Evolutionary conservation across 2,329 filamentous ascomycete genomes (phyloP).

Genomic region (Xylariales sp.): DNA sequence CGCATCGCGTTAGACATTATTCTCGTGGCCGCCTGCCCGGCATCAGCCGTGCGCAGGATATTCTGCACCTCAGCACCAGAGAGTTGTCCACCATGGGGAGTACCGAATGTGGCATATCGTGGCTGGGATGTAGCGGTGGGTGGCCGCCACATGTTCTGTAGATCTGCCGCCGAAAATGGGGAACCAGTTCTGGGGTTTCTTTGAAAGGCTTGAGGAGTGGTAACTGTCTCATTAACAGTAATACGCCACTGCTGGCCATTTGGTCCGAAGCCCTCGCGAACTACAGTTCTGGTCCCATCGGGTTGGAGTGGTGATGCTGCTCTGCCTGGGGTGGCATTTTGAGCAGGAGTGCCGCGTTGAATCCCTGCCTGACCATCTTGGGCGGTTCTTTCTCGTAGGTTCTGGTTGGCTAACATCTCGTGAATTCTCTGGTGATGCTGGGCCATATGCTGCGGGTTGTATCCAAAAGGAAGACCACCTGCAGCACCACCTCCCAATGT

Average conservation of each 20-base stretch:
- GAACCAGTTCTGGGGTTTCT: slow-evolving; percentile 12
- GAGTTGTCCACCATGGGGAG: slow-evolving; percentile 28
- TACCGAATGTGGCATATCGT: slow-evolving; percentile 20
- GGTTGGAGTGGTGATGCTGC: slow-evolving; percentile 26
- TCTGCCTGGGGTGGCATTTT: slow-evolving; percentile 19
- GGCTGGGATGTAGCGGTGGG: slow-evolving; percentile 11
- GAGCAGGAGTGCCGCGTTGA: slow-evolving; percentile 18
- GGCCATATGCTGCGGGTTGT: slow-evolving; percentile 14
- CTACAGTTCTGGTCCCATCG: slow-evolving; percentile 35
- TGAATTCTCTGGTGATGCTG: slow-evolving; percentile 29
- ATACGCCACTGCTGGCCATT: slow-evolving; percentile 50
- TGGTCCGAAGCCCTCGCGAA: slow-evolving; percentile 43
- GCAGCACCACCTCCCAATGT: background rate
- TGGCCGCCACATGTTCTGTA: slow-evolving; percentile 10
- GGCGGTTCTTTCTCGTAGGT: slow-evolving; percentile 36
- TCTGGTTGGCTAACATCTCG: slow-evolving; percentile 32
- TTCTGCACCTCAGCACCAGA: slow-evolving; percentile 40
- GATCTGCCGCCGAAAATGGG: slow-evolving; percentile 16
- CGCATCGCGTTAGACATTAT: slow-evolving; percentile 45
- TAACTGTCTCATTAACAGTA: slow-evolving; percentile 40
- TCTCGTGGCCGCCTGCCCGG: slow-evolving; percentile 33
- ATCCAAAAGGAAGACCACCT: slow-evolving; percentile 11
- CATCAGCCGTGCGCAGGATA: slow-evolving; percentile 41
- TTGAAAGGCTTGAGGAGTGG: slow-evolving; percentile 13
- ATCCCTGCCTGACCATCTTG: slow-evolving; percentile 23